Conservation (phyloP, 2,329 filamentous ascomycete genomes). For the Arthrinium phaeospermum region DNA sequence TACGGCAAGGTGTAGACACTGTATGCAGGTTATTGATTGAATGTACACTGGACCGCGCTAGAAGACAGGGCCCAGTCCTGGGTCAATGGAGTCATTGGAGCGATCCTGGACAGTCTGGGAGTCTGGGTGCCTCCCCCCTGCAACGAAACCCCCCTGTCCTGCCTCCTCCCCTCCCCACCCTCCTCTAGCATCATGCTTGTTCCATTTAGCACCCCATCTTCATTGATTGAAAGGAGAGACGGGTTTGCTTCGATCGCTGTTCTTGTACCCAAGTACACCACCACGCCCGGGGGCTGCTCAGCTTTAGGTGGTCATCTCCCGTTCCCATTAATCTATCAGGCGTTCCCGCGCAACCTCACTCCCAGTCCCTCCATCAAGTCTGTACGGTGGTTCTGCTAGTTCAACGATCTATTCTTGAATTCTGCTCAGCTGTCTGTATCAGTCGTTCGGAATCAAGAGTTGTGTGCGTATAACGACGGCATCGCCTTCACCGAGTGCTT, state of each 20-base stretch:
- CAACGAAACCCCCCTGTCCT: slow-evolving; percentile 3
- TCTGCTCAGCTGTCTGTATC: slow-evolving; percentile 1
- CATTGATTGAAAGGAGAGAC: slow-evolving; percentile 11
- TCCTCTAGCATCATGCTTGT: not conserved
- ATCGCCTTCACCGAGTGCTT: slow-evolving; percentile 2
- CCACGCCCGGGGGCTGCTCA: slow-evolving; percentile 10
- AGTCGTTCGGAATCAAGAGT: not conserved
- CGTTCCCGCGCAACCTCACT: slow-evolving; percentile 15
- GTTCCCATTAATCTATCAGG: slow-evolving; percentile 16
- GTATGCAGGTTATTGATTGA: slow-evolving; percentile 14
- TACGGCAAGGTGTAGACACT: not conserved
- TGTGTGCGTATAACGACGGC: not conserved
- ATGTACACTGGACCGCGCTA: not conserved
- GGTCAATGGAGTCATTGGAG: slow-evolving; percentile 15
- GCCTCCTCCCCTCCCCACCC: not conserved
- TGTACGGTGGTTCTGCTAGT: slow-evolving; percentile 16
- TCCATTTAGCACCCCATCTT: not conserved
- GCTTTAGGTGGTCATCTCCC: slow-evolving; percentile 14
- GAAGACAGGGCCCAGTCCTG: slow-evolving; percentile 4
- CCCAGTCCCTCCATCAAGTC: slow-evolving; percentile 2
- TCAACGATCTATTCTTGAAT: slow-evolving; percentile 1
- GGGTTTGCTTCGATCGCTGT: not conserved
- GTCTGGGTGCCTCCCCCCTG: not conserved
- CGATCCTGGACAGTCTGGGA: slow-evolving; percentile 5
- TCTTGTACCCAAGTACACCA: slow-evolving; percentile 11